Base-by-base conservation (phyloP, 176 grass and related monocot genomes). In the Olyra latifolia region DNA sequence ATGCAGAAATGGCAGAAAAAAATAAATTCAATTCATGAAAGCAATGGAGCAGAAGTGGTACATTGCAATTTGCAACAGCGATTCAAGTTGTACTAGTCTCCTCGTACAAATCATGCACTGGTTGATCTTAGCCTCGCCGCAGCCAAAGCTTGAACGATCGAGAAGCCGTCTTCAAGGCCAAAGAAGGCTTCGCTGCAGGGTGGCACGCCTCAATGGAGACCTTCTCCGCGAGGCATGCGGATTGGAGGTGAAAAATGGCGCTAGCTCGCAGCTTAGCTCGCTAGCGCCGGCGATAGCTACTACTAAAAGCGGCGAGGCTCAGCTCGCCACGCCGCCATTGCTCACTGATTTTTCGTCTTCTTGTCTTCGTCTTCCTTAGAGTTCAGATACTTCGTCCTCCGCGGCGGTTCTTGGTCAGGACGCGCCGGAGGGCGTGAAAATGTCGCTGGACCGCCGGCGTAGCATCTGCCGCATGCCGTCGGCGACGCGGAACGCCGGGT, bases 391-490 rank as follows among this genome's bases (percentile, higher is more conserved):
- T 27, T 46, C 45, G 38, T 24, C 20, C 40, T 24, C n/a, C 35
- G 10, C 10, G 35, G 2, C 6, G 35, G 17, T 14, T 68, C 20
- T 43, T 69, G 66, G 10, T 71, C 68, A 58, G 35, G 75, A 79
- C 15, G 87, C 47, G 23, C 67, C 10, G 16, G 75, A 62, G 24
- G 77, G 47, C 20, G 47, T 48, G 13, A 62, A 85, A 44, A 82
- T 29, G 82, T 80, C 80, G 16, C 78, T 87, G 50, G 91, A 88
- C 15, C 91, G 81, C 25, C 83, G 38, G 60, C 85, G 79, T 35
- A 94, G 85, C 88, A 94, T 94, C 79, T 91, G 88, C 28, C 85
- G 73, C 92, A 94, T 94, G 75, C 92, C 92, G 75, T 94, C 88
- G 19, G 92, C 88, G 24, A 94, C 92, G 66, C 82, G 81, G 84